phyloP scores from a whole-genome alignment of 805 yeast genomes.

The Starmerella vitae region DNA sequence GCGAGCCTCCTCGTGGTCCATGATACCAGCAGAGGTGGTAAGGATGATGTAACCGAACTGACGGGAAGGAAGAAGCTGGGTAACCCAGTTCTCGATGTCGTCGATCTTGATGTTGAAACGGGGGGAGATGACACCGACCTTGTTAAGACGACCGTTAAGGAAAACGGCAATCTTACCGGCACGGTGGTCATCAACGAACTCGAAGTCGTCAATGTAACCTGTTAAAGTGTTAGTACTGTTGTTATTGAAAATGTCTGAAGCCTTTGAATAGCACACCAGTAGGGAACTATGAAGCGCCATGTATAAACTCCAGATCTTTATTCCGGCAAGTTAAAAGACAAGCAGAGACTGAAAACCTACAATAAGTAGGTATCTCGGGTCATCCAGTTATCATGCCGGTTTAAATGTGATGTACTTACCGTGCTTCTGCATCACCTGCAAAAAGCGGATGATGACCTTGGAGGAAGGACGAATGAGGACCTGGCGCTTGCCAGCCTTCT shows the following conservation, averaged over 20 bases:
- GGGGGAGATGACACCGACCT: constrained; percentile 97
- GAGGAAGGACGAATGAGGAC: constrained; percentile 96
- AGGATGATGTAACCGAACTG: constrained; percentile 96
- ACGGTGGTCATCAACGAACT: constrained; percentile 98
- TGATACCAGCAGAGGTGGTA: constrained; percentile 98
- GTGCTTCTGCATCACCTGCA: constrained; percentile 94
- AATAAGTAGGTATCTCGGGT: constrained; percentile 44
- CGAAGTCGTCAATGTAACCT: constrained; percentile 93
- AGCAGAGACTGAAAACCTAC: constrained; percentile 57
- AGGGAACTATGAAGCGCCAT: constrained; percentile 1
- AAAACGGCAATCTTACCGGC: constrained; percentile 94
- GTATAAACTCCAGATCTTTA: constrained; percentile 31
- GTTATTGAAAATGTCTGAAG: constrained; percentile 10
- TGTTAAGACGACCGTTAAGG: constrained; percentile 96
- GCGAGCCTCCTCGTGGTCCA: constrained; percentile 99
- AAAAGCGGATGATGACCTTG: constrained; percentile 93
- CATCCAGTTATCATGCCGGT: constrained; percentile 98
- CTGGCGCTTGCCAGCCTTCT: constrained; percentile 98
- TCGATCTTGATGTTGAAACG: constrained; percentile 93
- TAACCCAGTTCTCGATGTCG: constrained; percentile 97
- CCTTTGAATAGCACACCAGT: constrained; percentile 11
- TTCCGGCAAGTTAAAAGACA: constrained; percentile 98
- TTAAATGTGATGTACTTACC: constrained; percentile 38
- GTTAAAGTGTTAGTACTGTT: constrained; percentile 15
- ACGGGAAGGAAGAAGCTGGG: constrained; percentile 96